Base-by-base conservation (phyloP, 1,139 yeast genomes). In the Pichia sp. region DNA sequence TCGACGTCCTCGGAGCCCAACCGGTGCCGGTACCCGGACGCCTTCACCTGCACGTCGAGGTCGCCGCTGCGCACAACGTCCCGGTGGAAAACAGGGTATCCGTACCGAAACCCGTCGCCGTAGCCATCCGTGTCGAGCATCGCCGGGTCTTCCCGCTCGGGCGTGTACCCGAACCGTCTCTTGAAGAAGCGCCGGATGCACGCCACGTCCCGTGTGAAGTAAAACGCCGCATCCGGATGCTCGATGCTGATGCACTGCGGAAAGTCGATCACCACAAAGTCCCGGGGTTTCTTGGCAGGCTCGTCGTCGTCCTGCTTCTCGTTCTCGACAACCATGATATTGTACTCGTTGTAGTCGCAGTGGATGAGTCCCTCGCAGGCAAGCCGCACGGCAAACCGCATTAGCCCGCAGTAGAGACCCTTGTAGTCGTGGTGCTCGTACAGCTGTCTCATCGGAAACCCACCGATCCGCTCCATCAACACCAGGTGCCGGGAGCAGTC, bases 231-330 rank as follows among this genome's bases (percentile, higher is more conserved):
- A 67, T 93, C 97, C 3, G 76, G 78, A 68, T 93, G 99, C 62
- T 88, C 92, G 46, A 88, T 88, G 17, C 97, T 89, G 27, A 93
- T 88, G 83, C 97, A 92, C 72, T 93, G 99, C 5, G 99, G 99
- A 76, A 93, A 93, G 77, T 93, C 99, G 64, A 93, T 93, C 30
- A 93, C 96, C 29, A 91, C 86, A 63, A 91, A 89, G 48, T 84
- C 88, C 51, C 71, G 73, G 56, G 83, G 87, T 52, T 79, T 79
- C 3, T 29, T 27, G 30, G 45, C 42, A 3, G 40, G 17, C 20
- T 14, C 41, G 17, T 38, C 41, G 17, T 51, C 47, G 79, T 80
- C 48, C 24, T 20, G 24, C 24, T 20, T 20, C 24, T 78, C 75
- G 61, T 85, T 84, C 29, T 68, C 69, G 53, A 88, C 77, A 47